Conservation (phyloP, 371 early-diverging fungal species). For the Funneliformis caledonium region DNA sequence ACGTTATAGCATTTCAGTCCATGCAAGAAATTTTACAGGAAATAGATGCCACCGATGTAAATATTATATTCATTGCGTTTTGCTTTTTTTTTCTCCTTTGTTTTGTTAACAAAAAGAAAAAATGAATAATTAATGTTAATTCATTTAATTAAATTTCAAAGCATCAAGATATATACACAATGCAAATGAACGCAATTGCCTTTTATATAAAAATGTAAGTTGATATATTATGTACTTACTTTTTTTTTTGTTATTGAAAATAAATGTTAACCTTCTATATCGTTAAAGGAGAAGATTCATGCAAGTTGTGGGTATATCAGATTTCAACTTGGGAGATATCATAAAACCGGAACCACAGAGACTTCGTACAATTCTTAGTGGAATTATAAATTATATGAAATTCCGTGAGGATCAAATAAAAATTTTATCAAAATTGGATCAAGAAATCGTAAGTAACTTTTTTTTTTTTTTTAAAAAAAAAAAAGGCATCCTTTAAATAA, state of each 20-base stretch:
- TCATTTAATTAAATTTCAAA: not conserved
- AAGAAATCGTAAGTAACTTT: not conserved
- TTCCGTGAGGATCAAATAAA: slow-evolving; percentile 75
- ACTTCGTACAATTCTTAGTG: slow-evolving; percentile 70
- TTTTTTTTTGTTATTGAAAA: not conserved
- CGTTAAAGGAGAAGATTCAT: not conserved
- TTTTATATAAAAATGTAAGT: not conserved
- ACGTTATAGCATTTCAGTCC: not conserved
- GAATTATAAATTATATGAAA: slow-evolving; percentile 84
- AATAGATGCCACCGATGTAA: not conserved
- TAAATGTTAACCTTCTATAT: not conserved
- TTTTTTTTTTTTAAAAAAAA: not conserved
- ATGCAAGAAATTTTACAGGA: not conserved
- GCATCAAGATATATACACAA: not conserved
- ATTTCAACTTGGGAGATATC: slow-evolving; percentile 54
- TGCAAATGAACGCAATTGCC: not conserved
- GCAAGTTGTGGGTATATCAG: not conserved
- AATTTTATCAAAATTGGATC: not conserved
- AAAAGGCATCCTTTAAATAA: not conserved
- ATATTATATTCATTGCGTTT: not conserved
- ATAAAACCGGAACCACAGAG: slow-evolving; percentile 70
- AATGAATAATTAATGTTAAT: not conserved
- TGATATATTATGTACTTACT: not conserved
- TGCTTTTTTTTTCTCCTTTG: not conserved
- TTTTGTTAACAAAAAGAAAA: too few species aligned